Evolutionary conservation across 352 stramenopile genomes (phyloP), one percentile per base, ranked within the genome.

Genomic region (Phytophthora multivora): DNA sequence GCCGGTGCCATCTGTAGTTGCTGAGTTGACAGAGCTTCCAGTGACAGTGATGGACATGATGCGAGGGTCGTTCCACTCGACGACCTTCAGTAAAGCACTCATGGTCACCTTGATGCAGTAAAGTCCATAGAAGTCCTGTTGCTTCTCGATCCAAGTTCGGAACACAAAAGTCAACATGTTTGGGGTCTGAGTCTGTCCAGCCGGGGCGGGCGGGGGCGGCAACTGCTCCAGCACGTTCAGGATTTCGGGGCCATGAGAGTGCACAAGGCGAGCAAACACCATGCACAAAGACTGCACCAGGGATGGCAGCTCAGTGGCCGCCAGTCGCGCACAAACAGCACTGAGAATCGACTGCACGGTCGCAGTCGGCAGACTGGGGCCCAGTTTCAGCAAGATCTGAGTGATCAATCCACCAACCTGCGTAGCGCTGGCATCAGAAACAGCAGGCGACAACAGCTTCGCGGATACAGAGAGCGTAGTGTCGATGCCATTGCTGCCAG

Each of bases 21-120:
- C n/a, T 51, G 23, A 61, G 8, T 84, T 70, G 0, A 86, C 49
- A 35, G 70, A 65, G 45, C 77, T 88, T 31, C 86, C 83, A 10
- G 70, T 78, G 9, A 92, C 86, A 12, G 79, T 63, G 28, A 94
- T 86, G 49, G 78, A 50, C 42, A 81, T 81, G 21, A 94, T 79
- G 39, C 83, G 79, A 25, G 80, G 65, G 42, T 94, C 83, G 59
- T 91, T 89, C 81, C 83, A 91, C 42, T 89, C 78, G 4, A 82
- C 68, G 5, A 90, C 73, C 71, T 90, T 86, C 5, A 94, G 57
- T 12, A 94, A 50, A 38, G 83, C 86, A 50, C 83, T 90, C 33
- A 90, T 77, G 4, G 84, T 95, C 33, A 95, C 83, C 59, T 93
- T 95, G 59, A 95, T 86, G 47, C 79, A 89, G 66, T 92, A 92